phyloP scores from a whole-genome alignment of 2,329 filamentous ascomycete species.

The Leptographium wingfieldii region DNA sequence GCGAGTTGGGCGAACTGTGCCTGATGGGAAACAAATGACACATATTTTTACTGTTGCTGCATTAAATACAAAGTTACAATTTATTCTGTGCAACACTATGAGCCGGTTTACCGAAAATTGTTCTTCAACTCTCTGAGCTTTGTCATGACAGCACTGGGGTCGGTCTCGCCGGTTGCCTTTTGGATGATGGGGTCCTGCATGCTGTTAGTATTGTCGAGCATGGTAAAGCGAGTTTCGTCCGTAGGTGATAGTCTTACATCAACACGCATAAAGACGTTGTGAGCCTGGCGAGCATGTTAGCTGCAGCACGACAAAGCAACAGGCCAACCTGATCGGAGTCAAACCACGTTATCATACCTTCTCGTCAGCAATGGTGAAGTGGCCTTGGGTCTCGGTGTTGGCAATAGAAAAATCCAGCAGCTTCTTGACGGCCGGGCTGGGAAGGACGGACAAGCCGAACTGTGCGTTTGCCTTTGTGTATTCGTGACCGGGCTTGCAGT shows the following conservation, averaged over 20 bases:
- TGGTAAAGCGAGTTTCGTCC: too few relatives aligned
- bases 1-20: constrained; percentile 8
- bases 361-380: constrained; percentile 94
- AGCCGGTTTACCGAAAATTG: constrained; percentile 43
- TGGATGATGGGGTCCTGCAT: constrained; percentile 67
- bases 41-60: constrained; percentile 6
- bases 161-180: constrained; percentile 67
- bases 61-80: neutral
- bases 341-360: constrained; percentile 46
- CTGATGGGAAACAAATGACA: constrained; percentile 22
- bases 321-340: too few relatives aligned
- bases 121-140: constrained; percentile 88
- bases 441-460: constrained; percentile 66
- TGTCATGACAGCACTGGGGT: constrained; percentile 74
- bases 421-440: constrained; percentile 63
- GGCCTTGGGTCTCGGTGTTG: constrained; percentile 82
- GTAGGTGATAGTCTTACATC: constrained; percentile 34
- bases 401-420: constrained; percentile 63
- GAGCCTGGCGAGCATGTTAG: constrained; percentile 40
- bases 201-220: constrained; percentile 7
- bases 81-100: constrained; percentile 8
- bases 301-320: neutral
- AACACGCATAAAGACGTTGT: constrained; percentile 95
- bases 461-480: constrained; percentile 97
- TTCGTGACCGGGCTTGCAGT: constrained; percentile 71